Evolutionary conservation across 352 stramenopile genomes (phyloP), one percentile per base, ranked within the genome.

Genomic region (Pythium apleroticum): DNA sequence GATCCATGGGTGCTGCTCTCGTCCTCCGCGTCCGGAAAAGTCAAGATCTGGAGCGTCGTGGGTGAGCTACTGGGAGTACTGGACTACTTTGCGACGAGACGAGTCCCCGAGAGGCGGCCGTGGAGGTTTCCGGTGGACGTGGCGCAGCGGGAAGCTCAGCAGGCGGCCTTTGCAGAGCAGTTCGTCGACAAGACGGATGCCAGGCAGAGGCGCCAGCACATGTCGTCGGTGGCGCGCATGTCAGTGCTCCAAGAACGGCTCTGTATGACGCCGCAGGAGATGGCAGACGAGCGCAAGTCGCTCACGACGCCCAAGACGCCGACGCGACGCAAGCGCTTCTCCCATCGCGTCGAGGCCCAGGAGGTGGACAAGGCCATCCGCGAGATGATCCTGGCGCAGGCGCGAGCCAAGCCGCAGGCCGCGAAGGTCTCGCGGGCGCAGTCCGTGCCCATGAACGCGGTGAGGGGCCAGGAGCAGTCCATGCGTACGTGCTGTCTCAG

Each of bases 111-210:
- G 9, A 58, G 68, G 20, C 72, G 80, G 14, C 68, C 68, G 4
- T 93, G 84, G 84, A 63, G 57, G 11, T 85, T 93, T 54, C 80
- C 79, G 1, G 68, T 90, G 14, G 77, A 90, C 39, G 82, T 87
- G 76, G 41, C 37, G 27, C 59, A 66, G 37, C 78, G 80, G 2
- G 57, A 63, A 39, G 65, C 63, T 0, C 60, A 74, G 25, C 74
- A 78, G 57, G 75, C 82, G 52, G 50, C 33, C 15, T 73, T 87
- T 19, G 81, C 84, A 5, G 62, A 73, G 22, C 55, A 74, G 27
- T 72, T 87, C 17, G 56, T 91, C 20, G 59, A 72, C 11, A 74
- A 41, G 35, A 41, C 35, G 35, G 35, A 41, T 12, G 35, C 69
- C 39, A 58, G 50, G 15, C 25, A 73, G 68, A 15, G 45, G 60